phyloP scores from a whole-genome alignment of 768 basidiomycete species.

The Sutorius australiensis region DNA sequence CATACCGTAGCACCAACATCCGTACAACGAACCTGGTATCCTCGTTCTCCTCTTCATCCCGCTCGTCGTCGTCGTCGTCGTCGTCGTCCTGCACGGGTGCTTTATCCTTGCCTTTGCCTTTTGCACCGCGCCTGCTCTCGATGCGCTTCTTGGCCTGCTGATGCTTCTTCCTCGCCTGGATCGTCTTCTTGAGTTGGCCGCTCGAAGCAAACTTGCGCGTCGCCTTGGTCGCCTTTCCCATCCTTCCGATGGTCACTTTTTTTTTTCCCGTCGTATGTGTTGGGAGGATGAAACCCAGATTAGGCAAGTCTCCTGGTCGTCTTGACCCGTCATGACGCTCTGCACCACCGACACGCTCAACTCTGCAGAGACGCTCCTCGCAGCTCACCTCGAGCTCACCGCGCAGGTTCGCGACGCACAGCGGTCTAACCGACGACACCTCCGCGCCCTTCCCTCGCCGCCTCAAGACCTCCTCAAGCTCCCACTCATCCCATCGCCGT shows the following conservation, averaged over 20 bases:
- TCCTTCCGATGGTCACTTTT: conserved; percentile 10
- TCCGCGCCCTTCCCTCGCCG: conserved; percentile 53
- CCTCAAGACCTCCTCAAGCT: conserved; percentile 52
- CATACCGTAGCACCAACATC: not conserved
- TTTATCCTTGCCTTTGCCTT: conserved; percentile 28
- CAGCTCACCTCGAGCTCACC: conserved; percentile 57
- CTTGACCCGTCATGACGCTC: conserved; percentile 6
- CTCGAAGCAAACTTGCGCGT: conserved; percentile 86
- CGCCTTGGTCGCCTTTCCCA: conserved; percentile 61
- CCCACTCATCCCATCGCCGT: conserved; percentile 56
- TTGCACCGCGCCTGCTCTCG: conserved; percentile 52
- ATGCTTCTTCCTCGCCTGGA: conserved; percentile 77
- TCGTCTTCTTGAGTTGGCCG: conserved; percentile 84
- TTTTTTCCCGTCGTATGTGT: not conserved
- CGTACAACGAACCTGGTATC: conserved; percentile 14
- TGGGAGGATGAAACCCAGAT: not conserved
- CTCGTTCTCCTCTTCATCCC: conserved; percentile 12
- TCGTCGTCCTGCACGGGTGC: conserved; percentile 29
- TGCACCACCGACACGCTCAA: conserved; percentile 48
- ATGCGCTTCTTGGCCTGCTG: conserved; percentile 72
- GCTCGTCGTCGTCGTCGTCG: conserved; percentile 30
- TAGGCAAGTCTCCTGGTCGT: conserved; percentile 17
- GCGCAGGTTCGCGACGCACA: conserved; percentile 54
- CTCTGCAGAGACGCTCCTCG: conserved; percentile 63
- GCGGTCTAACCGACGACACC: conserved; percentile 50